These are phyloP conservation scores for Avicennia marina DNA, from an alignment of 257 asterid species.

Conservation along the genomic window DNA sequence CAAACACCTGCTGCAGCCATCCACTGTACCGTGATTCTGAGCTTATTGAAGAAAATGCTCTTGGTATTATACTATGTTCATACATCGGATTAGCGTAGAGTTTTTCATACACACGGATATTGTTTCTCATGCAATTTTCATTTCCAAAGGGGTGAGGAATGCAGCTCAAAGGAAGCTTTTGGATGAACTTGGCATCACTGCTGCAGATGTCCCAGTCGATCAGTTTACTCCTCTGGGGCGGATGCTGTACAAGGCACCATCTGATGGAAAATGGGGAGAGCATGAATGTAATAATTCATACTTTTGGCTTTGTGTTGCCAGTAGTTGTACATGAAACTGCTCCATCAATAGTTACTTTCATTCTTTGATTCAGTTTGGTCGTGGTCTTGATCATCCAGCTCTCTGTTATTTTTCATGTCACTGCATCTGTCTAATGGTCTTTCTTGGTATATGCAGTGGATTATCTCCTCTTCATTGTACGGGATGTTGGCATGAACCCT, in stretches of 20 bases:
- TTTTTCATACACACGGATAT: background rate
- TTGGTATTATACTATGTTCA: slow-evolving; percentile 46
- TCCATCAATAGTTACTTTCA: no score
- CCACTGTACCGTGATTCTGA: slow-evolving; percentile 91
- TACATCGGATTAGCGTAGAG: background rate
- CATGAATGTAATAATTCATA: slow-evolving; percentile 61
- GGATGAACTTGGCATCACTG: slow-evolving; percentile 88
- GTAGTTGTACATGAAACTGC: no score
- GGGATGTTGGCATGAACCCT: slow-evolving; percentile 72
- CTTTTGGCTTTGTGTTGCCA: background rate
- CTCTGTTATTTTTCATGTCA: background rate
- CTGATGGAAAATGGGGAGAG: slow-evolving; percentile 99
- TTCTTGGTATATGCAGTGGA: slow-evolving; percentile 51
- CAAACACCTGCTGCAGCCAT: slow-evolving; percentile 98
- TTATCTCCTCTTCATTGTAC: slow-evolving; percentile 82
- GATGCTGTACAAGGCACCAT: slow-evolving; percentile 90
- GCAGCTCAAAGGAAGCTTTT: slow-evolving; percentile 96
- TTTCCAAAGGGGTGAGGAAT: slow-evolving; percentile 66
- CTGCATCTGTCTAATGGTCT: background rate
- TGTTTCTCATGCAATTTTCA: slow-evolving; percentile 10
- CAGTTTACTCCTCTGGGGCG: slow-evolving; percentile 82
- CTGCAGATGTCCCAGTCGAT: slow-evolving; percentile 82
- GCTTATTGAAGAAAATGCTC: slow-evolving; percentile 70
- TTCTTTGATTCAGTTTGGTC: background rate
- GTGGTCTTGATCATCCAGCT: background rate